phyloP scores from a whole-genome alignment of 2,329 filamentous ascomycete species.

The Xylaria polymorpha region DNA sequence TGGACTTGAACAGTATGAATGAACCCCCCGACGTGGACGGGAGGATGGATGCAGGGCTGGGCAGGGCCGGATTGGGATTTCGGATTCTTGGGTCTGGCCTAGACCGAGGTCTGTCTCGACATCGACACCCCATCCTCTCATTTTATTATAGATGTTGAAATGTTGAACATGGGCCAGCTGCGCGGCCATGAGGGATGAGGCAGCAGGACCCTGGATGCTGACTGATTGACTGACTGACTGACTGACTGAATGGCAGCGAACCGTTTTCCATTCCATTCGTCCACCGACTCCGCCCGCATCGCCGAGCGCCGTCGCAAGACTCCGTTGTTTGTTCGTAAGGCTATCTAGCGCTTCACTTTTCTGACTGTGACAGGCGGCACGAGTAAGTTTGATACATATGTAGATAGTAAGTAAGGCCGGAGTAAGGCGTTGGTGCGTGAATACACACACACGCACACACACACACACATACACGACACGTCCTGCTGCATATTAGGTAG shows the following conservation, averaged over 20 bases:
- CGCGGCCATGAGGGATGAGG: slow-evolving; percentile 7
- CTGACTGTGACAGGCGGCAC: neutral
- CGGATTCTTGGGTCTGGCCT: no score
- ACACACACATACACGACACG: neutral
- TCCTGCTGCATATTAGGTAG: no score
- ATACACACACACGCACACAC: no score
- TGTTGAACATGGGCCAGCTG: neutral
- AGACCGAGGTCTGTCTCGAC: slow-evolving; percentile 6
- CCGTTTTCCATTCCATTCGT: slow-evolving; percentile 1
- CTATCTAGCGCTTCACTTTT: neutral
- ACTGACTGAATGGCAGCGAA: slow-evolving; percentile 4
- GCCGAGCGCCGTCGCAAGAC: slow-evolving; percentile 8
- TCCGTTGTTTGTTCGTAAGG: slow-evolving; percentile 9
- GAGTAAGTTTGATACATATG: neutral
- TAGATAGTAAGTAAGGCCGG: no score
- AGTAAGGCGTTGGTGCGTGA: neutral
- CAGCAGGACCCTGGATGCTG: neutral
- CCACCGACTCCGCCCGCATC: slow-evolving; percentile 10
- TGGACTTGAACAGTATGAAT: neutral
- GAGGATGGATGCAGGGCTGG: neutral
- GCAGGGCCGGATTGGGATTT: neutral
- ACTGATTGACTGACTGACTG: neutral
- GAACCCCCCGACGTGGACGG: slow-evolving; percentile 3
- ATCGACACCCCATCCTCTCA: neutral
- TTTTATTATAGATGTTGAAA: neutral